Percentiles rank a stretch among this genome's conserved stretches.
Conservation (phyloP, 2,329 filamentous ascomycete species). For the Fusarium buxicola region DNA sequence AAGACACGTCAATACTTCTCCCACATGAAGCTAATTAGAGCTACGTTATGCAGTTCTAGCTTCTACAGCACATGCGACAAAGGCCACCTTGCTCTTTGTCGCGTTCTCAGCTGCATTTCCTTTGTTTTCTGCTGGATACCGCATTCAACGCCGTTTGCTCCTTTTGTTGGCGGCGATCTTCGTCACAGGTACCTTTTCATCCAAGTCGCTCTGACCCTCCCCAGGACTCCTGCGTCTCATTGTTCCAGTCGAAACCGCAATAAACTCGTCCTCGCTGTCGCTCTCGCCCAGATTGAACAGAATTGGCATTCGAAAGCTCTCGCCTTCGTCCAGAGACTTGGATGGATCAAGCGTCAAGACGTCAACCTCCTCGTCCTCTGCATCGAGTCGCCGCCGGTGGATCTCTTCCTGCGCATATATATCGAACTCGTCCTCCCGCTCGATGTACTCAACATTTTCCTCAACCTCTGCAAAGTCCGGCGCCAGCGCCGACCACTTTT, state of each 20-base stretch:
- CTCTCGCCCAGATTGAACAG: constrained; percentile 93
- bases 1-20: constrained; percentile 16
- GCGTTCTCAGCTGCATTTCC: constrained; percentile 2
- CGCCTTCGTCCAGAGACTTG: constrained; percentile 69
- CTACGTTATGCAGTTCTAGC: constrained; percentile 28
- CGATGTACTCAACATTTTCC: constrained; percentile 97
- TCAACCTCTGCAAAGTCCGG: constrained; percentile 98
- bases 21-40: constrained; percentile 11
- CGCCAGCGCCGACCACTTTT: constrained; percentile 96
- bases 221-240: constrained; percentile 88
- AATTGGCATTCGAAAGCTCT: constrained; percentile 89
- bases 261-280: constrained; percentile 92
- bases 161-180: constrained; percentile 54
- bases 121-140: constrained; percentile 4
- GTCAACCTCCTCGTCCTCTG: constrained; percentile 94
- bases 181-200: constrained; percentile 55
- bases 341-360: constrained; percentile 81
- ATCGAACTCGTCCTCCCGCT: constrained; percentile 97
- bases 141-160: constrained; percentile 51
- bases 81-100: constrained; percentile 35
- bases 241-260: constrained; percentile 78
- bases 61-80: constrained; percentile 18
- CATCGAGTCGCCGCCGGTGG: constrained; percentile 87
- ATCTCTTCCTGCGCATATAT: constrained; percentile 96
- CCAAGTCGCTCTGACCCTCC: constrained; percentile 71